Evolutionary conservation across 495 filamentous ascomycete species (phyloP).

Genomic region (Apodospora peruviana): DNA sequence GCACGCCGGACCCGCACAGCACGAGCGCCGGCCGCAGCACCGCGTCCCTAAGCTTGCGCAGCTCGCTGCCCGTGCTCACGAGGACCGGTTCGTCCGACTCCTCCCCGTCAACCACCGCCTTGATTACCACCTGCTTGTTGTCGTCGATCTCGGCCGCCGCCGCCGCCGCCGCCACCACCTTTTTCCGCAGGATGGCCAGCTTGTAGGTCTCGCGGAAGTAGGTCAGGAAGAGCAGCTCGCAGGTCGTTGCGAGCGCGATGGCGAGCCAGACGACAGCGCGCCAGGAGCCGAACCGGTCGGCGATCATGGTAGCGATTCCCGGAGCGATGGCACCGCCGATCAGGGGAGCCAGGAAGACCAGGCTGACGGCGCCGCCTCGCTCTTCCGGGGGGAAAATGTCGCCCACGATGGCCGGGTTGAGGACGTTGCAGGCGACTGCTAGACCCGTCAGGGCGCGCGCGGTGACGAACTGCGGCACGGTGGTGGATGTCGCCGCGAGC

Average conservation of each 20-base stretch:
- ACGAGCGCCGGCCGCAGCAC: constrained; percentile 44
- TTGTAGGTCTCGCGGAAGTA: constrained; percentile 47
- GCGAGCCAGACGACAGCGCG: constrained; percentile 51
- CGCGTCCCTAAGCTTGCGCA: constrained; percentile 29
- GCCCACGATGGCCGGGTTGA: constrained; percentile 54
- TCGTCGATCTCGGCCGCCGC: constrained; percentile 4
- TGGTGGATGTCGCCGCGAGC: constrained; percentile 38
- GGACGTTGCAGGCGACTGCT: constrained; percentile 48
- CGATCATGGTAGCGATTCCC: constrained; percentile 54
- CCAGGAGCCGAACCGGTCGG: constrained; percentile 52
- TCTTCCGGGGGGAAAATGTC: constrained; percentile 49
- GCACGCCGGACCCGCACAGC: constrained; percentile 40
- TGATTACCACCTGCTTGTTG: constrained; percentile 12
- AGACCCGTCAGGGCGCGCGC: constrained; percentile 46
- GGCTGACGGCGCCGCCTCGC: constrained; percentile 46
- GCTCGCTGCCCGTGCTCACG: constrained; percentile 19
- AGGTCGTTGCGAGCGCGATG: constrained; percentile 39
- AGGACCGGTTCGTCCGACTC: constrained; percentile 34
- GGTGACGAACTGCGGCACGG: constrained; percentile 37
- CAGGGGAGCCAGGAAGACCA: constrained; percentile 44
- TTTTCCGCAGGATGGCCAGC: constrained; percentile 41
- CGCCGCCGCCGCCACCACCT: constrained; percentile 31
- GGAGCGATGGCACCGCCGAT: constrained; percentile 52
- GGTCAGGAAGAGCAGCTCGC: constrained; percentile 42
- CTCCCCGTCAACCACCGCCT: constrained; percentile 21